phyloP scores from a whole-genome alignment of 805 yeast species.

The Candida khao-thaluensis region DNA sequence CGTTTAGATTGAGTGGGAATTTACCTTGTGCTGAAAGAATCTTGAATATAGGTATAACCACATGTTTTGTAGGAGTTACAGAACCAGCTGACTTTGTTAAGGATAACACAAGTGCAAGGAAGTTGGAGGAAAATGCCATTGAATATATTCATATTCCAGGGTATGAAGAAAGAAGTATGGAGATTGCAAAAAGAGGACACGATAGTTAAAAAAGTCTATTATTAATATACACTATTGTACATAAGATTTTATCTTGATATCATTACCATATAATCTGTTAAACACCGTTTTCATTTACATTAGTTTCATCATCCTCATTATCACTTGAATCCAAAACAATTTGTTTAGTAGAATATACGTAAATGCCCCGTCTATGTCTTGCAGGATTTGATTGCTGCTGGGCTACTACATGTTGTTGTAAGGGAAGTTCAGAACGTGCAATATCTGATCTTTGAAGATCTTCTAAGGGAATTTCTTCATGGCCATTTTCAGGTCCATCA shows the following conservation, averaged over 20 bases:
- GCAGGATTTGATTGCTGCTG: slow-evolving; percentile 10
- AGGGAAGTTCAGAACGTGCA: too few relatives aligned
- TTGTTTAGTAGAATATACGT: slow-evolving; percentile 37
- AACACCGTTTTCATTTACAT: too few relatives aligned
- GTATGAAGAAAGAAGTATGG: slow-evolving; percentile 64
- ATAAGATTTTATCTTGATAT: too few relatives aligned
- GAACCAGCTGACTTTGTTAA: slow-evolving; percentile 91
- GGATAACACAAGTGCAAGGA: slow-evolving; percentile 61
- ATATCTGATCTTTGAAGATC: slow-evolving; percentile 2
- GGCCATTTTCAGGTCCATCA: slow-evolving; percentile 1
- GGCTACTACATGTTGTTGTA: slow-evolving; percentile 2
- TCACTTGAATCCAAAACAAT: slow-evolving; percentile 30
- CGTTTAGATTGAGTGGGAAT: slow-evolving; percentile 85
- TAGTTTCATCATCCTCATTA: background rate
- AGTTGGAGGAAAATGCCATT: slow-evolving; percentile 56
- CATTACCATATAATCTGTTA: too few relatives aligned
- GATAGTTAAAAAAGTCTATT: too few relatives aligned
- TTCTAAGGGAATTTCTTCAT: slow-evolving; percentile 1
- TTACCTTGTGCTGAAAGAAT: slow-evolving; percentile 84
- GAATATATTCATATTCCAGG: slow-evolving; percentile 83
- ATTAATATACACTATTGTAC: background rate
- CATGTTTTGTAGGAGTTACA: slow-evolving; percentile 86
- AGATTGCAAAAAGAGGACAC: slow-evolving; percentile 76
- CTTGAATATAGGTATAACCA: slow-evolving; percentile 52
- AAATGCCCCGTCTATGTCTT: slow-evolving; percentile 32